These are phyloP conservation scores for Microcyclospora tardicrescens DNA, from an alignment of 2,329 filamentous ascomycete species.

Conservation along the genomic window DNA sequence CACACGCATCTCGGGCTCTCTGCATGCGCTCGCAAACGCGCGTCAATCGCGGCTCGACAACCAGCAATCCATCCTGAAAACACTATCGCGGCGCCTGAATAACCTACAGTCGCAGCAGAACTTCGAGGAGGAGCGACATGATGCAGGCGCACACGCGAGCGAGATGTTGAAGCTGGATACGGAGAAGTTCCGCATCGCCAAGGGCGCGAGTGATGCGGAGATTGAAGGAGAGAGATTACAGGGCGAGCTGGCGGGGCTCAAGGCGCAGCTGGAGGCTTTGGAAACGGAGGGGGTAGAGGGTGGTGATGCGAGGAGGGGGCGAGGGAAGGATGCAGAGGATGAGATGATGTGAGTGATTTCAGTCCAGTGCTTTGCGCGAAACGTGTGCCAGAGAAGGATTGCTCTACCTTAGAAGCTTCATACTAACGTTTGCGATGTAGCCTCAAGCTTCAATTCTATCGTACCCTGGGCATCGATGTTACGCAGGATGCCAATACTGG, in stretches of 20 bases:
- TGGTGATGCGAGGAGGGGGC: constrained; percentile 34
- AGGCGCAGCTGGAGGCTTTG: constrained; percentile 63
- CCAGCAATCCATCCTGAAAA: constrained; percentile 27
- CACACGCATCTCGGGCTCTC: constrained; percentile 68
- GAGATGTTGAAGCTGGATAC: constrained; percentile 81
- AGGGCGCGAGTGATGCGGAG: constrained; percentile 75
- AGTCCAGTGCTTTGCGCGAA: too few relatives aligned
- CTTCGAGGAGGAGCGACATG: constrained; percentile 63
- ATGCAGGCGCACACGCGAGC: constrained; percentile 65
- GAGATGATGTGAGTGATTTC: constrained; percentile 31
- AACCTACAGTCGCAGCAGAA: constrained; percentile 63
- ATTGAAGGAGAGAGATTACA: constrained; percentile 90
- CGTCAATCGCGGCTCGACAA: constrained; percentile 56
- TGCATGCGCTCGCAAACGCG: constrained; percentile 70
- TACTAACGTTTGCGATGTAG: constrained; percentile 24
- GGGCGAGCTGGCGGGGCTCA: constrained; percentile 61
- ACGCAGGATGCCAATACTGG: constrained; percentile 61
- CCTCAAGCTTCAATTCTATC: constrained; percentile 78
- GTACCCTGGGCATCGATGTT: constrained; percentile 79
- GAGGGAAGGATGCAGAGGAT: constrained; percentile 29
- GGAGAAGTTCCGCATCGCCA: constrained; percentile 88
- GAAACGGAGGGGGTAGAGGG: constrained; percentile 82
- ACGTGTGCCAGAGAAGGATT: background rate
- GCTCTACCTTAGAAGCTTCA: background rate
- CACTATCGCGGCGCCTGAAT: constrained; percentile 62